Base-by-base conservation (phyloP, 1,284 basidiomycete genomes). In the Ustilago sp. region DNA sequence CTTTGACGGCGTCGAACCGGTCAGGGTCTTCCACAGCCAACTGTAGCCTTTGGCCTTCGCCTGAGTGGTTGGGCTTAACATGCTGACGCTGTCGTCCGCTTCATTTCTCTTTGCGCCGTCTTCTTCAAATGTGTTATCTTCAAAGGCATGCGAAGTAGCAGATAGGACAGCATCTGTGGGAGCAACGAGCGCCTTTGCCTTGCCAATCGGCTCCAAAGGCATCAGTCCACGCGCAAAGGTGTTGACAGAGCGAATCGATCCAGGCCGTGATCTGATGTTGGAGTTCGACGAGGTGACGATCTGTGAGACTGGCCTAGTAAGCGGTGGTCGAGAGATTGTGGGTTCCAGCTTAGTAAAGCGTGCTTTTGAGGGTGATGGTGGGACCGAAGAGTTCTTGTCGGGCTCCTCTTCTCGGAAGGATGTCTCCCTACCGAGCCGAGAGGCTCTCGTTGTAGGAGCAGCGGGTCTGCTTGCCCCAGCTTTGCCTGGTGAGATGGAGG, bases 21-120 rank as follows among this genome's bases (percentile, higher is more conserved):
- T 77, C 43, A 81, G 50, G 13, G 80, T 71, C 58, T 68, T 73
- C 80, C 80, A 81, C 38, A 81, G 63, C 80, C 80, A 81, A 34
- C 71, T 66, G 63, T 75, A 74, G 15, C 64, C 59, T 48, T 68
- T 74, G 0, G 61, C 39, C 51, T 62, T 71, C 2, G 48, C 54
- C 39, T 59, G 53, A 19, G 32, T n/a, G 4, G 70, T 12, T 32
- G 70, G 61, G 12, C 56, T 36, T 23, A 73, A 43, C 34, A 64
- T 63, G 36, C 70, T 61, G 12, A 67, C 53, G 35, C 61, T 66
- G 56, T 72, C 68, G 13, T 76, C 59, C 2, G 55, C 64, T 39
- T 72, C 66, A 35, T 39, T 53, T 1, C 58, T 41, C 47, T 65
- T 59, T 32, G 34, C 19, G 17, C 34, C 17, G 3, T 17, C 34